A percentile compares a stretch with the other conserved stretches of the same genome.
phyloP scores from a whole-genome alignment of 495 filamentous ascomycete species.

The Neurospora sp. region DNA sequence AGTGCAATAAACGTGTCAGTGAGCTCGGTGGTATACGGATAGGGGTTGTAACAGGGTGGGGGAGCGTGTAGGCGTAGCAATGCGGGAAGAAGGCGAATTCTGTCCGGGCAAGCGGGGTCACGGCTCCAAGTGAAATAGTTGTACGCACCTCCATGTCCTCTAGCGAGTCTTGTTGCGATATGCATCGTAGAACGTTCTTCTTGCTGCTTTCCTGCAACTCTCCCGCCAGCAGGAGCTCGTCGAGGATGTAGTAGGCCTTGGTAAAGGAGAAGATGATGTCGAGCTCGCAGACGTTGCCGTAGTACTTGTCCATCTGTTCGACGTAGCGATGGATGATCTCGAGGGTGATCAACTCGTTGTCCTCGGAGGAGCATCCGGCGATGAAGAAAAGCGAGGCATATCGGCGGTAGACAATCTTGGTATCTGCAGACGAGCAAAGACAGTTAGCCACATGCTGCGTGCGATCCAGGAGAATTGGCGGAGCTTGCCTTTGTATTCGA shows the following conservation, averaged over 20 bases:
- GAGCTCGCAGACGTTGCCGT: slow-evolving; percentile 98
- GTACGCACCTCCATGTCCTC: slow-evolving; percentile 94
- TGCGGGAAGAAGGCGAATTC: slow-evolving; percentile 2
- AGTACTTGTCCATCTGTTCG: slow-evolving; percentile 99
- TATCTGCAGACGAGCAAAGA: slow-evolving; percentile 48
- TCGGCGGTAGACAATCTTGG: slow-evolving; percentile 95
- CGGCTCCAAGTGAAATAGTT: neutral
- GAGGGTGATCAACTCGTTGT: slow-evolving; percentile 96
- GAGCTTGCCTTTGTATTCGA: slow-evolving; percentile 87
- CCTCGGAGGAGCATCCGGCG: slow-evolving; percentile 84
- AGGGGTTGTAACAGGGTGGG: neutral
- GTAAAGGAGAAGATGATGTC: slow-evolving; percentile 94
- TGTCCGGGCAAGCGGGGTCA: neutral
- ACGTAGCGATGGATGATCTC: slow-evolving; percentile 98
- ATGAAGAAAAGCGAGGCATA: slow-evolving; percentile 99
- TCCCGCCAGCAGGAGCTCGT: slow-evolving; percentile 91
- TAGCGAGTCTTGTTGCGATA: slow-evolving; percentile 86
- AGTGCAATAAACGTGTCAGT: slow-evolving; percentile 45
- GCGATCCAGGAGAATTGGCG: neutral
- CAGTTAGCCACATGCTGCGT: slow-evolving; percentile 5
- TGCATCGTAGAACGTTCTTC: slow-evolving; percentile 93
- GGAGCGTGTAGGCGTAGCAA: neutral
- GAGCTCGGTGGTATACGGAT: slow-evolving; percentile 14
- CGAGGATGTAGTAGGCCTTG: slow-evolving; percentile 94
- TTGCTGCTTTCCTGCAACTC: slow-evolving; percentile 99